Evolutionary conservation across 2,329 filamentous ascomycete genomes (phyloP), one percentile per base, ranked within the genome.

Genomic region (Elsinoe arachidis): DNA sequence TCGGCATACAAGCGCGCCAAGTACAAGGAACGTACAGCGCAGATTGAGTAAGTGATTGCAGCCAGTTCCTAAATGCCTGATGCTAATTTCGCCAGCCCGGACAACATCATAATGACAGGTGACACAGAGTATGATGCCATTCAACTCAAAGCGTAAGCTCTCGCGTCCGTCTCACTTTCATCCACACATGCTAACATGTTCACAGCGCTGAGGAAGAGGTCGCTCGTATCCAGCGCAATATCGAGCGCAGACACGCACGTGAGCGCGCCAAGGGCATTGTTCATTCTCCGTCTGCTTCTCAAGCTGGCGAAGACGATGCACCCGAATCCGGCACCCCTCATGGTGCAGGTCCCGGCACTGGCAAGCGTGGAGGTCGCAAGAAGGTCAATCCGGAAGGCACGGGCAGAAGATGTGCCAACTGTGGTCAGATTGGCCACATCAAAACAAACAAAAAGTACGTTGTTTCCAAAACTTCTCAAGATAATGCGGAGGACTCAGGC

Each of bases 401-500:
- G 10, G 78, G 80, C 57, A 82, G 95, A 66, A 97, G 97, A 76
- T 99, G 93, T 74, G 93, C 93, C 63, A 97, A 96, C 72, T 99
- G 93, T 74, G 93, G 93, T 53, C 88, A 93, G 71, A 87, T 95
- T 56, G 93, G 93, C 33, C 93, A 99, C 69, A 99, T 99, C 78
- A 96, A 96, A 74, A 97, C 92, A 49, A 97, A 97, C 78, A 95
- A 96, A 77, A 97, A 96, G 90, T 93, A 82, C 74, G 79, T 73
- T 64, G 63, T 60, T 10, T 57, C 43, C 15, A 26, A 38, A 34
- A 49, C 14, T 34, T 49, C 39, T 33, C 17, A 11, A 10, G 49
- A 39, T 14, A 35, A 26, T 33, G 33, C 34, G 49, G 49, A 37
- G 34, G 49, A 39, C 17, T 53, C 49, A 7, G 49, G 49, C 3